phyloP scores from a whole-genome alignment of 164 flowering plant species.

The Dillenia suffruticosa region DNA sequence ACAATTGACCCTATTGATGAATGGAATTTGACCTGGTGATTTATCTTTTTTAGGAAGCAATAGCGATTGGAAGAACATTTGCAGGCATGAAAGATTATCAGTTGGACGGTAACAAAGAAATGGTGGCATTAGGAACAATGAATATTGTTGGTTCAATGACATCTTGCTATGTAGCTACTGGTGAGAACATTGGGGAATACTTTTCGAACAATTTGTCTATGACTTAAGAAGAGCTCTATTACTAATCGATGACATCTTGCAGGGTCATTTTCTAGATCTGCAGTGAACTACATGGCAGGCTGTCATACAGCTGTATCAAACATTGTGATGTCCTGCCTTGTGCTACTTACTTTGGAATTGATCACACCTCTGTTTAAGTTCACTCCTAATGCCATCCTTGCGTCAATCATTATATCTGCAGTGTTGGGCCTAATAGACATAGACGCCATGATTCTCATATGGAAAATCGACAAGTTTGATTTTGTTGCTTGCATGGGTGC shows the following conservation, averaged over 20 bases:
- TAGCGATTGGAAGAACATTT: constrained; percentile 90
- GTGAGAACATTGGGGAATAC: constrained; percentile 22
- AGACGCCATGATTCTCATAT: constrained; percentile 64
- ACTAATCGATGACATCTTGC: constrained; percentile 10
- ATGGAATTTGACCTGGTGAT: neutral
- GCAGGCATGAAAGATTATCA: constrained; percentile 83
- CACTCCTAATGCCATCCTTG: constrained; percentile 89
- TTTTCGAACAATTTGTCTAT: neutral
- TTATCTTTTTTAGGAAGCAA: constrained; percentile 65
- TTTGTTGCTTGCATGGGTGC: constrained; percentile 95
- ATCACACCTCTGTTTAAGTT: constrained; percentile 85
- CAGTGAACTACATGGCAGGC: constrained; percentile 92
- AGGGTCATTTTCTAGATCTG: constrained; percentile 96
- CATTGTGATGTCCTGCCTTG: constrained; percentile 78
- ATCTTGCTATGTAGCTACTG: constrained; percentile 90
- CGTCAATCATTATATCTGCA: constrained; percentile 83
- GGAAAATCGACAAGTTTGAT: constrained; percentile 88
- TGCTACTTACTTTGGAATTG: constrained; percentile 61
- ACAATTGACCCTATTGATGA: neutral
- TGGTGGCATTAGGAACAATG: constrained; percentile 92
- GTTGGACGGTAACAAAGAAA: constrained; percentile 92
- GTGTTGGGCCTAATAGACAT: constrained; percentile 68
- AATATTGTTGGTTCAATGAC: constrained; percentile 86
- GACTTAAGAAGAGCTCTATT: neutral
- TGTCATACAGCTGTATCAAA: constrained; percentile 89